These are phyloP conservation scores for Zancudomyces culisetae DNA, from an alignment of 371 early-diverging fungal genomes.

Conservation along the genomic window DNA sequence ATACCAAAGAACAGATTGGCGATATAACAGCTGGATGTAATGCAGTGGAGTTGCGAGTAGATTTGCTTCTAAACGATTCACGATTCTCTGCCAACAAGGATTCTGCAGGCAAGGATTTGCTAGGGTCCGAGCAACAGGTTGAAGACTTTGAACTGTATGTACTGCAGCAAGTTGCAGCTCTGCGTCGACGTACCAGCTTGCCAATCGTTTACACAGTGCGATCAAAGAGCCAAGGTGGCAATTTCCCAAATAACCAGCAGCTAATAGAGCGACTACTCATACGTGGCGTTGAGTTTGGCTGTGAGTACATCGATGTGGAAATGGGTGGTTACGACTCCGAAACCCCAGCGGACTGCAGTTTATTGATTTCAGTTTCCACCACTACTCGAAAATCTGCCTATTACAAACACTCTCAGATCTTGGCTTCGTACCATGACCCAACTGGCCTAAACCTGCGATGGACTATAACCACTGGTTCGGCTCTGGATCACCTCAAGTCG, in stretches of 20 bases:
- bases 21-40: conserved; percentile 58
- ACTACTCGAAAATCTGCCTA: too few relatives aligned
- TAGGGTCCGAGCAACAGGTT: too few relatives aligned
- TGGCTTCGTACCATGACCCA: conserved; percentile 83
- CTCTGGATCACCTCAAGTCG: conserved; percentile 8
- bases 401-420: conserved; percentile 40
- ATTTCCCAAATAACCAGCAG: conserved; percentile 43
- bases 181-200: conserved; percentile 45
- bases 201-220: conserved; percentile 91
- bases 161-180: conserved; percentile 52
- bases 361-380: neutral
- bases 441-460: conserved; percentile 25
- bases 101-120: too few relatives aligned
- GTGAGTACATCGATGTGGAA: conserved; percentile 89
- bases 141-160: conserved; percentile 37
- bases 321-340: too few relatives aligned
- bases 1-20: conserved; percentile 26
- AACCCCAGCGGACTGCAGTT: conserved; percentile 13
- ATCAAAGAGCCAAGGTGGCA: conserved; percentile 69
- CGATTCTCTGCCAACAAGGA: conserved; percentile 17
- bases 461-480: conserved; percentile 4
- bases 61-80: conserved; percentile 36
- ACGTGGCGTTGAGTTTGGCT: conserved; percentile 65
- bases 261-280: conserved; percentile 40
- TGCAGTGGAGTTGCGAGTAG: conserved; percentile 86